Conservation (phyloP, 805 yeast species). For the Yamadazyma sp. region DNA sequence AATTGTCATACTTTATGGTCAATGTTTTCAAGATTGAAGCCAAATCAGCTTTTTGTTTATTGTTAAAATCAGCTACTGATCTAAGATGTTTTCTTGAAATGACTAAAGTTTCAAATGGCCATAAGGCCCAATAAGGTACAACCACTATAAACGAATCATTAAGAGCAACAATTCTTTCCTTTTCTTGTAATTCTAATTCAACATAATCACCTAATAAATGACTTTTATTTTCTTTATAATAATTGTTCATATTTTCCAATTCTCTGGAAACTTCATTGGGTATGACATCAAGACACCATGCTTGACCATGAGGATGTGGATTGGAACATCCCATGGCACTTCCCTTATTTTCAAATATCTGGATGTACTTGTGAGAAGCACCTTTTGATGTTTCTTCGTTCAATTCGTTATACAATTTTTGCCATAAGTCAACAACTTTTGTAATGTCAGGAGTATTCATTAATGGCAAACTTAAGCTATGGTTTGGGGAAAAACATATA, state of each 20-base stretch:
- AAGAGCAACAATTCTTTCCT: slow-evolving; percentile 51
- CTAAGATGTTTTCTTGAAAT: slow-evolving; percentile 54
- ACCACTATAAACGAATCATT: slow-evolving; percentile 65
- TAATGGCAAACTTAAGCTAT: slow-evolving; percentile 61
- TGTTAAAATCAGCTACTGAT: slow-evolving; percentile 46
- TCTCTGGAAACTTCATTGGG: slow-evolving; percentile 69
- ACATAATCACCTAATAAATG: slow-evolving; percentile 66
- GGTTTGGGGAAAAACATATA: slow-evolving; percentile 70
- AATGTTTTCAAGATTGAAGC: slow-evolving; percentile 51
- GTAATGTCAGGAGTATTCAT: slow-evolving; percentile 47
- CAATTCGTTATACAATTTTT: slow-evolving; percentile 45
- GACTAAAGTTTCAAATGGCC: slow-evolving; percentile 77
- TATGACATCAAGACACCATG: slow-evolving; percentile 64
- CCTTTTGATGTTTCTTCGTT: slow-evolving; percentile 31
- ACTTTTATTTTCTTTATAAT: slow-evolving; percentile 35
- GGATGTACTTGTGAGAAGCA: slow-evolving; percentile 56
- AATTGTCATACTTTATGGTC: slow-evolving; percentile 67
- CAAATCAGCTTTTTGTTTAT: slow-evolving; percentile 49
- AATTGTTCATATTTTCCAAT: slow-evolving; percentile 47
- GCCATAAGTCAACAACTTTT: slow-evolving; percentile 61
- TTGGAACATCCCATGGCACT: slow-evolving; percentile 80
- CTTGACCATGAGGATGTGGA: slow-evolving; percentile 82
- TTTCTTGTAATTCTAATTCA: slow-evolving; percentile 47
- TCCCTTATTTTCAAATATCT: slow-evolving; percentile 77
- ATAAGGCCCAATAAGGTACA: slow-evolving; percentile 79